Percentiles rank a stretch among this genome's conserved stretches.
phyloP scores from a whole-genome alignment of 352 stramenopile species.

The Globisporangium uncinulatum region DNA sequence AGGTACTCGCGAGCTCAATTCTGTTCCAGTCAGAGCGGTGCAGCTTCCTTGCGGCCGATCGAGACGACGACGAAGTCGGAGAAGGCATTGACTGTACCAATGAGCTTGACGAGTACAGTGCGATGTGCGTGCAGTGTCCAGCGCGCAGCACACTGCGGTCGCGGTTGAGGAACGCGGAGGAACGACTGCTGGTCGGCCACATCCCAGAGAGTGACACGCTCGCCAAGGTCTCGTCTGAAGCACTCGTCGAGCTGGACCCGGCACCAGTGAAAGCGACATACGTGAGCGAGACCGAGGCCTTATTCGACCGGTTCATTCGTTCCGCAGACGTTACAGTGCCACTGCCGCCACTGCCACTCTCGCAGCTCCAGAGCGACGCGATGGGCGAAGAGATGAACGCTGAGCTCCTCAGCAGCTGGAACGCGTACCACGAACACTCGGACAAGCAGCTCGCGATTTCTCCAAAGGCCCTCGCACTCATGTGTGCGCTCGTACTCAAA shows the following conservation, averaged over 20 bases:
- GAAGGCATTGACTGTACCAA: conserved; percentile 7
- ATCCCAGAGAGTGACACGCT: neutral
- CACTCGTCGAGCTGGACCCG: conserved; percentile 2
- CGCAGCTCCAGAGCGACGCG: conserved; percentile 11
- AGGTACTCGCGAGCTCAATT: conserved; percentile 25
- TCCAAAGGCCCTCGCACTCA: neutral
- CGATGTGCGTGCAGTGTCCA: conserved; percentile 9
- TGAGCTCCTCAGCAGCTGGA: conserved; percentile 39
- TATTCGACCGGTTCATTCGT: conserved; percentile 11
- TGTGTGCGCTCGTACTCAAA: conserved; percentile 12
- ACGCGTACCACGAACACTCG: conserved; percentile 21
- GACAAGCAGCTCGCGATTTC: conserved; percentile 7
- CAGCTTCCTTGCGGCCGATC: conserved; percentile 26
- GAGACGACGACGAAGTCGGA: neutral
- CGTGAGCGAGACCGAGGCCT: conserved; percentile 14
- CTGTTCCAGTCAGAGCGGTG: conserved; percentile 20
- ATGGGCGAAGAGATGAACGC: conserved; percentile 32
- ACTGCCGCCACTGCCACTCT: conserved; percentile 19
- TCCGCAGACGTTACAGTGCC: neutral
- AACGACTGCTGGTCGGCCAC: conserved; percentile 13
- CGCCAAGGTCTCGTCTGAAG: neutral
- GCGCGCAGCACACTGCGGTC: conserved; percentile 19
- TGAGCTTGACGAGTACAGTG: conserved; percentile 17
- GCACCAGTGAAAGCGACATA: conserved; percentile 14
- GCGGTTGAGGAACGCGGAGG: conserved; percentile 15